phyloP scores from a whole-genome alignment of 2,329 filamentous ascomycete genomes.

The Aspergillus puulaauensis region DNA sequence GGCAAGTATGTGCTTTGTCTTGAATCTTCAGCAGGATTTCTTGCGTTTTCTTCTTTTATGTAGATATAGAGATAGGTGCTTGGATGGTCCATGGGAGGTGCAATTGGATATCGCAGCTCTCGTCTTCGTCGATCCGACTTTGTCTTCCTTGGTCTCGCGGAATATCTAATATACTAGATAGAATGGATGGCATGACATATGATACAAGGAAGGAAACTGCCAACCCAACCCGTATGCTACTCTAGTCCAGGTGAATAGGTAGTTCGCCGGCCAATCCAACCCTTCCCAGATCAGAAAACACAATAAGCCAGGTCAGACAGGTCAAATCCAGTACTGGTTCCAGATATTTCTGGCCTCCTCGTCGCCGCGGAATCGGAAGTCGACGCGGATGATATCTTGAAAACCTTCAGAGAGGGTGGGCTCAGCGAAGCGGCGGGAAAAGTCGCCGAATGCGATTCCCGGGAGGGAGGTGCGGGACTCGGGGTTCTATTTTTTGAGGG shows the following conservation, averaged over 20 bases:
- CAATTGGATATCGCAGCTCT: neutral
- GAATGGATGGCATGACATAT: neutral
- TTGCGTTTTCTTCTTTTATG: neutral
- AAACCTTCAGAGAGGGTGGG: conserved; percentile 79
- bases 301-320: neutral
- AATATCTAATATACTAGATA: neutral
- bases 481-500: conserved; percentile 59
- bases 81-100: neutral
- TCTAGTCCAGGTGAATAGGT: neutral
- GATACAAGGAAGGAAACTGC: neutral
- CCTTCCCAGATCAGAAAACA: neutral
- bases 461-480: conserved; percentile 74
- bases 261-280: too few species aligned
- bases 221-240: neutral
- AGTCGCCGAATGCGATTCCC: conserved; percentile 76
- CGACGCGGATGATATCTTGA: conserved; percentile 70
- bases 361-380: conserved; percentile 73
- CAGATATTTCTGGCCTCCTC: conserved; percentile 69
- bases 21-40: neutral
- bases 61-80: neutral
- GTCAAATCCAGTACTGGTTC: conserved; percentile 69
- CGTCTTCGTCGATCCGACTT: neutral
- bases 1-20: neutral
- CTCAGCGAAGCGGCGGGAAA: conserved; percentile 68
- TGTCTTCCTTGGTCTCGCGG: neutral